phyloP scores from a whole-genome alignment of 2,329 filamentous ascomycete species.

The Colletotrichum caudatum region DNA sequence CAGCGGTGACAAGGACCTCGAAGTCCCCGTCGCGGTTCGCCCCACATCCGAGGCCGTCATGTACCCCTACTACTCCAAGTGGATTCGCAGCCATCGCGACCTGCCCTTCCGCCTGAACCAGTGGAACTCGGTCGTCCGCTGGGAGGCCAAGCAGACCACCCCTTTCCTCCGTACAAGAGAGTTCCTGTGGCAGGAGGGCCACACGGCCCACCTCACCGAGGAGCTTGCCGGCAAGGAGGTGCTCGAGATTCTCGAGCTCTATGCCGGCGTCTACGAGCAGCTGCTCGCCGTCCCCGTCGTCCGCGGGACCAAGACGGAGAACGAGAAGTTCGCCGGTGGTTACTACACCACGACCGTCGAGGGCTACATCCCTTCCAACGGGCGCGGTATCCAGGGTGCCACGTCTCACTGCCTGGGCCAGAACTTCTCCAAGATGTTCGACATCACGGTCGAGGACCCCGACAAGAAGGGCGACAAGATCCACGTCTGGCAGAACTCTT shows the following conservation, averaged over 20 bases:
- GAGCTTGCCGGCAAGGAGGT: slow-evolving; percentile 87
- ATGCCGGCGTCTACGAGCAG: slow-evolving; percentile 92
- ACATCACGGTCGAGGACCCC: slow-evolving; percentile 96
- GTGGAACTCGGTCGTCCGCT: slow-evolving; percentile 93
- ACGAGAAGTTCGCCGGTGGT: slow-evolving; percentile 97
- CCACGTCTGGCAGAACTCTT: slow-evolving; percentile 98
- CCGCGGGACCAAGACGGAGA: slow-evolving; percentile 93
- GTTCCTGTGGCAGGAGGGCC: slow-evolving; percentile 98
- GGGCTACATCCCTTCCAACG: slow-evolving; percentile 95
- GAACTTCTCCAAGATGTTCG: slow-evolving; percentile 99
- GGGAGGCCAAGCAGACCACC: slow-evolving; percentile 96
- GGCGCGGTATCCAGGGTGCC: slow-evolving; percentile 94
- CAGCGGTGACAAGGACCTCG: slow-evolving; percentile 91
- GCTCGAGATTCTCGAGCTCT: slow-evolving; percentile 91
- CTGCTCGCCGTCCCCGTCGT: slow-evolving; percentile 95
- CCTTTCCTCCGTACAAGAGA: slow-evolving; percentile 92
- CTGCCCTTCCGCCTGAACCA: slow-evolving; percentile 95
- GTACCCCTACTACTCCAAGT: slow-evolving; percentile 96
- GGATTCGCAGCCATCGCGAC: slow-evolving; percentile 96
- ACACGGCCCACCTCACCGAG: slow-evolving; percentile 89
- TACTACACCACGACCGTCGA: slow-evolving; percentile 98
- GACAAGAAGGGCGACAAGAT: slow-evolving; percentile 82
- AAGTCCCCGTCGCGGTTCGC: slow-evolving; percentile 78
- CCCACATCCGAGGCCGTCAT: slow-evolving; percentile 83
- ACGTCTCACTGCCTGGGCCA: slow-evolving; percentile 96